Evolutionary conservation across 257 asterid species (phyloP), one percentile per base, ranked within the genome.

Genomic region (Cinchona pubescens): DNA sequence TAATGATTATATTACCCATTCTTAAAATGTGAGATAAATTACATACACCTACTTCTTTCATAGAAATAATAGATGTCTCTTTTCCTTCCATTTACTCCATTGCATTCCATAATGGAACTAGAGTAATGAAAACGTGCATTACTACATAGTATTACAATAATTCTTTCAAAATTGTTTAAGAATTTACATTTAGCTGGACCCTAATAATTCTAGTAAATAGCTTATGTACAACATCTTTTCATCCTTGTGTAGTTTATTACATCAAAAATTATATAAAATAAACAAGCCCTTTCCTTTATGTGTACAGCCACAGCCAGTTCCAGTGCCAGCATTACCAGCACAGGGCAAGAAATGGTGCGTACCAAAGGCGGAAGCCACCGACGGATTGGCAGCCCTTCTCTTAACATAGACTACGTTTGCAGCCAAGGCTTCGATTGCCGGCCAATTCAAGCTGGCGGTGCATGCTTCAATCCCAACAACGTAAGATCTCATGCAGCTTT

Each of bases 271-370:
- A 30, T 8, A 40, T 40, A 10, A 15, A 58, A 58, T 58, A 25
- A 56, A 25, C 34, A 12, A 32, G 23, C 73, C 75, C 16, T 12
- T 12, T 1, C 1, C 5, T 0, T 11, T 25, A 14, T 51, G 19
- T 37, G 14, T 0, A 8, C 27, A 55, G 25, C 29, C 60, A 46
- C 65, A 77, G 74, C 76, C 82, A 5, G 46, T 2, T 23, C 80
- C 75, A 13, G 58, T 46, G 35, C 86, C 89, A 11, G 55, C 66
- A 4, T 15, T 48, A 43, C 85, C 89, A 40, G 60, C 25, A 27
- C 87, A 1, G 64, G 87, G 73, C 73, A 87, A 85, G 82, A 84
- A 85, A 71, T 93, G 94, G 86, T 93, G 98, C 23, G 85, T 91
- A 74, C 88, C 96, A 0, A 93, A 86, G 86, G 56, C 81, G 0